Percentiles rank a stretch among this genome's conserved stretches.
Conservation (phyloP, 768 basidiomycete genomes). For the Lactarius pseudohatsudake region DNA sequence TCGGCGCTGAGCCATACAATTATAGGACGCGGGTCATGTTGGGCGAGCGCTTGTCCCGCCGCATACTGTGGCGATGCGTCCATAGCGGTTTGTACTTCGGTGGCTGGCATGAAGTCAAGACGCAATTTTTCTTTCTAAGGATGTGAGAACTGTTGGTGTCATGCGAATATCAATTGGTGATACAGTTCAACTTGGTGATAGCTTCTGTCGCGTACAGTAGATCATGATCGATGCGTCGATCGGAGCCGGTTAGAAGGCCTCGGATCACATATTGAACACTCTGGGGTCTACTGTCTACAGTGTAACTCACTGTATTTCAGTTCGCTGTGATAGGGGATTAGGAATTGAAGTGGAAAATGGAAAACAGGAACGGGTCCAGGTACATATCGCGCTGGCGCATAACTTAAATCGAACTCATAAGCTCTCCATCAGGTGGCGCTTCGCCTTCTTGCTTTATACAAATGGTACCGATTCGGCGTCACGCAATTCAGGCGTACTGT, state of each 20-base stretch:
- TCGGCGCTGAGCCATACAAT: no score
- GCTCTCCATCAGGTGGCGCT: neutral
- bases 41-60: no score
- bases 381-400: neutral
- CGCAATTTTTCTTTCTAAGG: neutral
- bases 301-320: no score
- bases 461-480: neutral
- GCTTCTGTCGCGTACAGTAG: constrained; percentile 2
- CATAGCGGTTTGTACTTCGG: neutral
- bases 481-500: neutral
- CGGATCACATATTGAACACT: neutral
- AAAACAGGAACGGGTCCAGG: neutral
- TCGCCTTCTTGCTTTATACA: neutral
- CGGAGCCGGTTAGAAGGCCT: neutral
- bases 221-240: neutral
- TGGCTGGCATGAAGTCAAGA: neutral
- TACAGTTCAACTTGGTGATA: neutral
- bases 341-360: neutral
- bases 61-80: no score
- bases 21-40: no score
- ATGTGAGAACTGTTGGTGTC: no score
- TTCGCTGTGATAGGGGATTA: neutral
- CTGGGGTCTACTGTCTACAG: neutral
- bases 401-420: neutral
- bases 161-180: neutral